Percentiles rank a stretch among this genome's conserved stretches.
Conservation (phyloP, 169 alveolate genomes). For the Eimeria praecox region DNA sequence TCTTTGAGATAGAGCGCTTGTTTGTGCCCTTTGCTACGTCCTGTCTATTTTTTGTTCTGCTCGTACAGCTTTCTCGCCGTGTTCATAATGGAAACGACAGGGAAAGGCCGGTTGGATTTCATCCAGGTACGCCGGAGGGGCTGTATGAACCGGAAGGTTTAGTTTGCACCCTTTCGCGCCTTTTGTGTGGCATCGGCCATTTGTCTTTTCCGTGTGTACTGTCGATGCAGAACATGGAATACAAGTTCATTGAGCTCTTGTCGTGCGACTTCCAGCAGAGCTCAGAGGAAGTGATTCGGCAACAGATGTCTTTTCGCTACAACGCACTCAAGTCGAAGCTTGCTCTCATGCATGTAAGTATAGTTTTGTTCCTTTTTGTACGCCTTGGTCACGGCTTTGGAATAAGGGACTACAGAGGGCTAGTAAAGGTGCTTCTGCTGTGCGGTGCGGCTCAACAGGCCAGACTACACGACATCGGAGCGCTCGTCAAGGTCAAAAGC, state of each 20-base stretch:
- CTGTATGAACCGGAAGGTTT: neutral
- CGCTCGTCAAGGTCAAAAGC: conserved; percentile 92
- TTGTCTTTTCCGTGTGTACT: neutral
- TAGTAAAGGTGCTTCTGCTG: neutral
- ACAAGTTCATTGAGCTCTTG: conserved; percentile 96
- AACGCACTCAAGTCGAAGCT: conserved; percentile 92
- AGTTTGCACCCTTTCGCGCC: neutral
- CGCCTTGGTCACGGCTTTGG: neutral
- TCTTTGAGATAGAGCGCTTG: neutral
- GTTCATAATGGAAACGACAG: conserved; percentile 91
- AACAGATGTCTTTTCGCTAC: conserved; percentile 94
- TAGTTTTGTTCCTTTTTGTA: neutral
- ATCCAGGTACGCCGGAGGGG: conserved; percentile 85
- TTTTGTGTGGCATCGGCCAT: neutral
- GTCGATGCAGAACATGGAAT: conserved; percentile 93
- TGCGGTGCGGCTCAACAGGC: conserved; percentile 38
- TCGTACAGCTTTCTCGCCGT: conserved; percentile 91
- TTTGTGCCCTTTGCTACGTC: neutral
- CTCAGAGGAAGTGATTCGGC: conserved; percentile 94
- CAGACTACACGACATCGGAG: conserved; percentile 84
- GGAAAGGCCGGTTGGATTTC: conserved; percentile 93
- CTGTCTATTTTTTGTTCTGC: conserved; percentile 5
- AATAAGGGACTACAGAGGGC: neutral
- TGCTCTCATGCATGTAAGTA: conserved; percentile 92
- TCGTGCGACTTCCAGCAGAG: conserved; percentile 93